Base-by-base conservation (phyloP, 169 alveolate species). In the Besnoitia besnoiti region DNA sequence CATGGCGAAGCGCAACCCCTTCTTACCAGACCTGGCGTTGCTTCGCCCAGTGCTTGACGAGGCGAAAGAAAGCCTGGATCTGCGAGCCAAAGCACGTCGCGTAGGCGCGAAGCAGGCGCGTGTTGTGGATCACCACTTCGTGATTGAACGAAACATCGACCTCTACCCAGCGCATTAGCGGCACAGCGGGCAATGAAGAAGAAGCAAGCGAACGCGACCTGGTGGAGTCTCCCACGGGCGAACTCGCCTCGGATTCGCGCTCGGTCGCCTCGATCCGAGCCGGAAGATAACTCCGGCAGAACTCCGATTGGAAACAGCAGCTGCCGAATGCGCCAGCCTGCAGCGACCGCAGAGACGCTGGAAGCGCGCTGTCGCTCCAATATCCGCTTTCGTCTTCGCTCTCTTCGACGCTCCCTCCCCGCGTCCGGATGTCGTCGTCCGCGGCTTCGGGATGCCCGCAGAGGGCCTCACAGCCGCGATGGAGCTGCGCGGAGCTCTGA, bases 91-190 rank as follows among this genome's bases (percentile, higher is more conserved):
- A 85, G 61, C 85, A 67, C 14, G 40, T 49, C 1, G 84, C 33
- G 67, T 62, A 87, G 33, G 92, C 85, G 33, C 92, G 55, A 39
- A 87, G 46, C 46, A 87, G 61, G 30, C 92, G 42, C 46, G 92
- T 51, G 47, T 87, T 87, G 85, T 87, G 92, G 35, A 87, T 42
- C 16, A 46, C 55, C 55, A 67, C 92, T 44, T 42, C 73, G 73
- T 87, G 62, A 35, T 67, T 87, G 85, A 87, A 87, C 3, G 92
- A 44, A 46, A 87, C 47, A 35, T 87, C 92, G 85, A 67, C 76
- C n/a, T 87, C 85, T 5, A 67, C 92, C 47, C 49, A 87, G 19
- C 44, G 42, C 67, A 87, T 16, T 0, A 87, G 92, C 39, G 92
- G 85, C 61, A 39, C 33, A 12, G 14, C 62, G 37, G 51, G 40